phyloP scores from a whole-genome alignment of 129 eudicot species.

The Calendula officinalis region DNA sequence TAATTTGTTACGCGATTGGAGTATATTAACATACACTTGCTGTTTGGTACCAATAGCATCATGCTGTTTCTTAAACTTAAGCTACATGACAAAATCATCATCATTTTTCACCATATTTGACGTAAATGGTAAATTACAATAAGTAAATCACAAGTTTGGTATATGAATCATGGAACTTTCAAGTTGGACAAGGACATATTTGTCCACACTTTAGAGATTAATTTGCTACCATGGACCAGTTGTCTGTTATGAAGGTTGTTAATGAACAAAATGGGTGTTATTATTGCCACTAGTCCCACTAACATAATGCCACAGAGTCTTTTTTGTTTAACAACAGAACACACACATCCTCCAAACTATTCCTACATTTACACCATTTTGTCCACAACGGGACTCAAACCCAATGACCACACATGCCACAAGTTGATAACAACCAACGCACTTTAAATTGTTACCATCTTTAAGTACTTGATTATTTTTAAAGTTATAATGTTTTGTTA shows the following conservation, averaged over 20 bases:
- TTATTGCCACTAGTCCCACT: constrained; percentile 10
- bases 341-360: too few species aligned
- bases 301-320: background rate
- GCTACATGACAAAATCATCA: background rate
- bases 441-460: background rate
- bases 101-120: constrained; percentile 5
- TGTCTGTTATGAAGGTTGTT: constrained; percentile 1
- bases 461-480: background rate
- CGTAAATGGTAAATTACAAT: background rate
- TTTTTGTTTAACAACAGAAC: too few species aligned
- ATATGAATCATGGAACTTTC: background rate
- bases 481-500: background rate
- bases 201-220: background rate
- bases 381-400: too few species aligned
- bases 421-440: background rate
- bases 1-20: background rate
- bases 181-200: constrained; percentile 10
- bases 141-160: background rate
- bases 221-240: constrained; percentile 8
- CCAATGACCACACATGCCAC: too few species aligned
- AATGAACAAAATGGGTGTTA: constrained; percentile 4
- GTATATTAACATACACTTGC: background rate
- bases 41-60: background rate
- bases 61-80: background rate
- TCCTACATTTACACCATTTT: too few species aligned